Percentiles rank a stretch among this genome's conserved stretches.
phyloP scores from a whole-genome alignment of 2,329 filamentous ascomycete species.

The Fusarium virguliforme region DNA sequence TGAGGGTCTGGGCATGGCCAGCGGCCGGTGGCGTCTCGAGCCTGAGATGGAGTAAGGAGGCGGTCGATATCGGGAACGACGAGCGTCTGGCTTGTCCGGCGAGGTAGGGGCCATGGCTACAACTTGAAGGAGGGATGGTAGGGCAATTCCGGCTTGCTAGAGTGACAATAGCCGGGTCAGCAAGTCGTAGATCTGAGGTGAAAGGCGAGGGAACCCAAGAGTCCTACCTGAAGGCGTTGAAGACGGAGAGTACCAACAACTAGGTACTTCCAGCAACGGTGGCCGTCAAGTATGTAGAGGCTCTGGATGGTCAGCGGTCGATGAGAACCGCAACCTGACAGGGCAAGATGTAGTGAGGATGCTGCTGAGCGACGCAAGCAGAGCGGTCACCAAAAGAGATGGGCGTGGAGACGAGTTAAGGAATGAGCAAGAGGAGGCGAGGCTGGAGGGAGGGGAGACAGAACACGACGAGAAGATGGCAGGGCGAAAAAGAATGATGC shows the following conservation, averaged over 20 bases:
- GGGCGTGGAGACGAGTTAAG: not conserved
- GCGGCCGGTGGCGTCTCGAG: not conserved
- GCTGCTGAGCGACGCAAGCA: not conserved
- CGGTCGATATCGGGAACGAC: not conserved
- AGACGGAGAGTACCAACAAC: not conserved
- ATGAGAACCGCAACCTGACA: not conserved
- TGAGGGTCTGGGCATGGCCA: conserved; percentile 2
- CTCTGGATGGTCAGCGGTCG: not conserved
- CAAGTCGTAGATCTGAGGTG: not conserved
- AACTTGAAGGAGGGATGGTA: not conserved
- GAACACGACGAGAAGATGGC: not conserved
- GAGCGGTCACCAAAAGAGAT: not conserved
- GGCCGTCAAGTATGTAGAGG: not conserved
- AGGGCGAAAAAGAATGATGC: not conserved
- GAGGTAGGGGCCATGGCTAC: not conserved
- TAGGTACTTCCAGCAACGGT: not conserved
- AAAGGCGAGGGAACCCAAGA: conserved; percentile 1
- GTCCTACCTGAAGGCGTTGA: not conserved
- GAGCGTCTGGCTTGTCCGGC: conserved; percentile 2
- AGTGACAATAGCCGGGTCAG: not conserved
- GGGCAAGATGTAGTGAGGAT: not conserved
- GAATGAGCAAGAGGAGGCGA: not conserved
- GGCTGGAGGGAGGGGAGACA: not conserved
- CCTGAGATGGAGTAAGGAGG: conserved; percentile 1
- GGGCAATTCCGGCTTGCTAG: not conserved